phyloP scores from a whole-genome alignment of 148 eudicot species.

The Mesembryanthemum crystallinum region DNA sequence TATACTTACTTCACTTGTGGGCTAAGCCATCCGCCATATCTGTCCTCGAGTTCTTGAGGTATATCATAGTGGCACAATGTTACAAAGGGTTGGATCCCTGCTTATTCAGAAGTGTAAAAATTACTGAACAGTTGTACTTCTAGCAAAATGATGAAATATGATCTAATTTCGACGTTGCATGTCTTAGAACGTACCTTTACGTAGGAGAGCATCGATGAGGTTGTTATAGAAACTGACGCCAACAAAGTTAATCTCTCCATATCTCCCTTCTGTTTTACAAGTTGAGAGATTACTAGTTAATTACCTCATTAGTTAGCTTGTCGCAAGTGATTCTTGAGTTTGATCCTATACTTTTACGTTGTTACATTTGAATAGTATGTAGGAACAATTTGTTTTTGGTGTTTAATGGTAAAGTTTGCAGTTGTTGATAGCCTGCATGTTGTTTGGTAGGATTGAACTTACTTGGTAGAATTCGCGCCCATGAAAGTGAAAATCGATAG shows the following conservation, averaged over 20 bases:
- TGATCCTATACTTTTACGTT: background rate
- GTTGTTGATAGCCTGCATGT: background rate
- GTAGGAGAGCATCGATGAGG: conserved; percentile 55
- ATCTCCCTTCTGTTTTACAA: conserved; percentile 52
- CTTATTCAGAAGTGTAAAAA: background rate
- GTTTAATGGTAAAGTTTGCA: background rate
- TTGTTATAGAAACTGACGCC: conserved; percentile 52
- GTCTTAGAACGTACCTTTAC: conserved; percentile 38
- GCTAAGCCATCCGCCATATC: conserved; percentile 62
- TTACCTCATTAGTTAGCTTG: background rate
- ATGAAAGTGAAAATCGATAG: conserved; percentile 67
- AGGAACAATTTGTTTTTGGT: background rate
- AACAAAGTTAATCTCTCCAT: conserved; percentile 49
- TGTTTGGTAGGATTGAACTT: conserved; percentile 19
- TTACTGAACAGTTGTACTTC: background rate
- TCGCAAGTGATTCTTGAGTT: background rate
- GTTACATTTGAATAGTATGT: no score
- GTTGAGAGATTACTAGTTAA: no score
- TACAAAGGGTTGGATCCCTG: conserved; percentile 76
- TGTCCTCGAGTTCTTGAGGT: conserved; percentile 74
- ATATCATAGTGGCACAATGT: conserved; percentile 59
- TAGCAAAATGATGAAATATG: no score
- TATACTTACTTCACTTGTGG: conserved; percentile 47
- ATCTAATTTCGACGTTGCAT: background rate
- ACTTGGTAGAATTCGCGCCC: conserved; percentile 77